Evolutionary conservation across 2,329 filamentous ascomycete species (phyloP).

Genomic region (Ambrosiella xylebori): DNA sequence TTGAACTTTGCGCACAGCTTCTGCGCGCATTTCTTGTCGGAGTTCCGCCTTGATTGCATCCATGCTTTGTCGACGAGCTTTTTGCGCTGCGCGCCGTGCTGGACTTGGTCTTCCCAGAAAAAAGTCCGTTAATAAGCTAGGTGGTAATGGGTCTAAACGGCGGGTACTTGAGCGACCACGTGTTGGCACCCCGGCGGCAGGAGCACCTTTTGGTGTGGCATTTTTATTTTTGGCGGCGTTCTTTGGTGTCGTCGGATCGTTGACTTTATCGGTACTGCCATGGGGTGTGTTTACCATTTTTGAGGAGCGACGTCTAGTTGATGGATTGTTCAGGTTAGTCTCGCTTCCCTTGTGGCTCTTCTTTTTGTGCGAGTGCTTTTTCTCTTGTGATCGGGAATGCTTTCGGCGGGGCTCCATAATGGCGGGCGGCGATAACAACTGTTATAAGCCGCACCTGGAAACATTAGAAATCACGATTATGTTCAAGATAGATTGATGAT

Average conservation of each 20-base stretch:
- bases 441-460: background rate
- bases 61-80: conserved; percentile 37
- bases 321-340: conserved; percentile 4
- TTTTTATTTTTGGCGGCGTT: conserved; percentile 5
- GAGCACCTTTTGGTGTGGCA: conserved; percentile 27
- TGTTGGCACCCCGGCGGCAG: conserved; percentile 19
- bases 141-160: conserved; percentile 25
- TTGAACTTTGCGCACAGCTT: conserved; percentile 39
- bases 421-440: background rate
- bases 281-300: conserved; percentile 8
- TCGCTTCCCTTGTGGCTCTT: background rate
- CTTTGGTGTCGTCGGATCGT: conserved; percentile 10
- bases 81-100: conserved; percentile 34
- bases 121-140: conserved; percentile 38
- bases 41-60: conserved; percentile 39
- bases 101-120: conserved; percentile 39
- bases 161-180: conserved; percentile 23
- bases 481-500: background rate
- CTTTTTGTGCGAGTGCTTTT: background rate
- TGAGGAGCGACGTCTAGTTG: conserved; percentile 5
- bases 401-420: conserved; percentile 1
- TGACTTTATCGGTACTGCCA: conserved; percentile 10
- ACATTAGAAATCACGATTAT: background rate
- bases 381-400: background rate
- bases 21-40: conserved; percentile 21